These are phyloP conservation scores for Alternaria viburni DNA, from an alignment of 2,329 filamentous ascomycete species.

Conservation along the genomic window DNA sequence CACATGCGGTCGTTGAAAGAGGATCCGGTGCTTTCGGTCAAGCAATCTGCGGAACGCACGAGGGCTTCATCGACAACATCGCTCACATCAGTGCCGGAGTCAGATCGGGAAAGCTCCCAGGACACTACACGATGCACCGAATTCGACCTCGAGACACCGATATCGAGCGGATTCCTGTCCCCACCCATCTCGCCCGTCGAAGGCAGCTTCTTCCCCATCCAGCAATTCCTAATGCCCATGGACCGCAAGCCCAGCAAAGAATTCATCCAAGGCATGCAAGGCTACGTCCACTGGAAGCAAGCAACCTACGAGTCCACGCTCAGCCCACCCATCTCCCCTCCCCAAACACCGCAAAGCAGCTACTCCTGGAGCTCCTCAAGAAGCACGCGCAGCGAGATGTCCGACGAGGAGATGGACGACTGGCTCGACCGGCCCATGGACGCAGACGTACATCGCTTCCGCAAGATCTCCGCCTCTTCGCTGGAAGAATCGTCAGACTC, in stretches of 20 bases:
- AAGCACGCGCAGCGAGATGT: conserved; percentile 19
- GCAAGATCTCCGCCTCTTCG: conserved; percentile 11
- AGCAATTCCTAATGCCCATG: conserved; percentile 6
- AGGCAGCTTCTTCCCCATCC: conserved; percentile 12
- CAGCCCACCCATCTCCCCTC: conserved; percentile 1
- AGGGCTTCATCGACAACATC: conserved; percentile 7
- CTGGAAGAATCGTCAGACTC: not conserved
- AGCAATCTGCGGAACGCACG: conserved; percentile 2
- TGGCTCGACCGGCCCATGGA: conserved; percentile 26
- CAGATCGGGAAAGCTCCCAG: conserved; percentile 7
- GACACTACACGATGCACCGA: conserved; percentile 8
- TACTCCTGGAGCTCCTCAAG: conserved; percentile 6
- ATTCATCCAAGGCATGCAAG: conserved; percentile 12
- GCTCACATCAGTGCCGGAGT: conserved; percentile 5
- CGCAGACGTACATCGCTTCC: conserved; percentile 22
- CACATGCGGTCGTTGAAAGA: conserved; percentile 18
- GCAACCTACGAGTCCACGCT: conserved; percentile 8
- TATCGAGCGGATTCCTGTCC: conserved; percentile 3
- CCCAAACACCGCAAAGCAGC: conserved; percentile 7
- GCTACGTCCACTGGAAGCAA: conserved; percentile 13
- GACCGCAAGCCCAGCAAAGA: conserved; percentile 10
- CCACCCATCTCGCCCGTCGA: conserved; percentile 6
- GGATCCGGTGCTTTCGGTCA: not conserved
- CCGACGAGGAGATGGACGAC: conserved; percentile 27
- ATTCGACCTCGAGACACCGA: not conserved